These are phyloP conservation scores for Rhododendron henanense DNA, from an alignment of 148 eudicot species.

Conservation along the genomic window DNA sequence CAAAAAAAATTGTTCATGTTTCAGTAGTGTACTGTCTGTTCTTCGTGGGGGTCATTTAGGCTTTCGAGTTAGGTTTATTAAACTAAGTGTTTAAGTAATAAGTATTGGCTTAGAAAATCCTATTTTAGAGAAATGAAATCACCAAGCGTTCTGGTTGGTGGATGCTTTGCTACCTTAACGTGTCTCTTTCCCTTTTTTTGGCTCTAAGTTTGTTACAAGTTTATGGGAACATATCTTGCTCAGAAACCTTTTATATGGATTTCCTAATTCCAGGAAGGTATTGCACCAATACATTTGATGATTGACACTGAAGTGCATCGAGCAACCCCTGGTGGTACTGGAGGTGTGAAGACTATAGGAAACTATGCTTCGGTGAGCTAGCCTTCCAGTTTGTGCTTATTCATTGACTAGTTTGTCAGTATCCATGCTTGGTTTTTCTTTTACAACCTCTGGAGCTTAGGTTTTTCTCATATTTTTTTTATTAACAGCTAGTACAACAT, in stretches of 20 bases:
- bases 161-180: too few relatives aligned
- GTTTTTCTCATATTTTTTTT: not conserved
- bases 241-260: conserved; percentile 1
- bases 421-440: not conserved
- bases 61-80: not conserved
- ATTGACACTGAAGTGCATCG: conserved; percentile 92
- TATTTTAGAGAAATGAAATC: too few relatives aligned
- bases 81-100: not conserved
- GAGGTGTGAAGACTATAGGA: conserved; percentile 91
- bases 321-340: conserved; percentile 98
- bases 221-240: not conserved
- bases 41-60: not conserved
- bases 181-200: not conserved
- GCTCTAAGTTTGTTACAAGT: not conserved
- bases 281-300: conserved; percentile 82
- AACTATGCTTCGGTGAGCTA: conserved; percentile 86
- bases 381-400: not conserved
- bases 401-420: not conserved
- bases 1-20: not conserved
- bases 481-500: not conserved
- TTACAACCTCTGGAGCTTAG: not conserved
- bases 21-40: not conserved
- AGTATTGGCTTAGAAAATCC: too few relatives aligned
- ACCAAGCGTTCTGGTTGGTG: too few relatives aligned
- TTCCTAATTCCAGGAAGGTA: conserved; percentile 61